These are phyloP conservation scores for Pichia nakasei DNA, from an alignment of 805 yeast genomes.

Conservation along the genomic window DNA sequence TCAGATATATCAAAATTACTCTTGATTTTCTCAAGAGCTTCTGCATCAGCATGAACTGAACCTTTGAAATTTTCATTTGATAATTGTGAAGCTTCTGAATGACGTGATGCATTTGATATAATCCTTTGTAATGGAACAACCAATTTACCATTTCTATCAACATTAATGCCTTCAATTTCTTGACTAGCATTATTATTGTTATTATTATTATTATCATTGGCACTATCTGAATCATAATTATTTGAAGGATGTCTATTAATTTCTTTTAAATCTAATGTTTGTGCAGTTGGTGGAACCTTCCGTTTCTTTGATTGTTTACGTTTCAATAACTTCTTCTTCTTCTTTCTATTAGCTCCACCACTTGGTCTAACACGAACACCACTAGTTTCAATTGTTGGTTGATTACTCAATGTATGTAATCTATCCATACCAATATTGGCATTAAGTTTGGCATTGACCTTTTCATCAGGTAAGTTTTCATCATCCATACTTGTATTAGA, in stretches of 20 bases:
- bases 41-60: slow-evolving; percentile 9
- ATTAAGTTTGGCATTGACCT: slow-evolving; percentile 18
- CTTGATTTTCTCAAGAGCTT: slow-evolving; percentile 11
- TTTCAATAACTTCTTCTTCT: slow-evolving; percentile 35
- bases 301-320: slow-evolving; percentile 19
- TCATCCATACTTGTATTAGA: slow-evolving; percentile 9
- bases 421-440: slow-evolving; percentile 13
- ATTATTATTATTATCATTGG: not conserved
- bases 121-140: slow-evolving; percentile 5
- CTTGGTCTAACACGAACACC: slow-evolving; percentile 54
- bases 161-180: not conserved
- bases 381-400: slow-evolving; percentile 12
- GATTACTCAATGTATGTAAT: slow-evolving; percentile 1
- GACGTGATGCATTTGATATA: slow-evolving; percentile 9
- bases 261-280: slow-evolving; percentile 11
- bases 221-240: not conserved
- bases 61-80: slow-evolving; percentile 7
- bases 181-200: not conserved
- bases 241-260: slow-evolving; percentile 5
- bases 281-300: slow-evolving; percentile 25
- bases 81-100: slow-evolving; percentile 9
- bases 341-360: slow-evolving; percentile 61
- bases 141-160: slow-evolving; percentile 1
- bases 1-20: slow-evolving; percentile 15
- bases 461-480: slow-evolving; percentile 7